Conservation (phyloP, 1,284 basidiomycete species). For the Mycosarcoma maydis region DNA sequence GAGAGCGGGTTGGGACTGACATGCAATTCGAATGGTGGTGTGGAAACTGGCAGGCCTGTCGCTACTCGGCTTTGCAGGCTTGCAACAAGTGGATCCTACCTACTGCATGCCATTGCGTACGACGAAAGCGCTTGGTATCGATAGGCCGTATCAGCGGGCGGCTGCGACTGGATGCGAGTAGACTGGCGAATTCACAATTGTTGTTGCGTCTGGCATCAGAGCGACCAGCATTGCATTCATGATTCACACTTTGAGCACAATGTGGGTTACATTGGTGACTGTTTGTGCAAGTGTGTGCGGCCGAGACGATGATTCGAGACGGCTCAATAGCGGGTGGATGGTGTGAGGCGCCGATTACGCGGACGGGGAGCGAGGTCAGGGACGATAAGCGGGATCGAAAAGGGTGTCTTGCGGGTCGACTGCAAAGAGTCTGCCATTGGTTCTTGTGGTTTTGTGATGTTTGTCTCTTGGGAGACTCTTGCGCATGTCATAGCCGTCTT, state of each 20-base stretch:
- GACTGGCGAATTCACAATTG: no score
- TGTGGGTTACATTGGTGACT: no score
- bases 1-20: background rate
- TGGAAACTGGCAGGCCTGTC: constrained; percentile 78
- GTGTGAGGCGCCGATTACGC: no score
- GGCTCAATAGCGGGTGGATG: no score
- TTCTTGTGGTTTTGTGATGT: constrained; percentile 47
- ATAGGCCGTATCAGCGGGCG: constrained; percentile 45
- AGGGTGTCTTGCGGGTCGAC: constrained; percentile 51
- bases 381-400: constrained; percentile 38
- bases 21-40: background rate
- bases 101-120: constrained; percentile 91
- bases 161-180: constrained; percentile 18
- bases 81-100: constrained; percentile 87
- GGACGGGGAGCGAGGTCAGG: no score
- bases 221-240: no score
- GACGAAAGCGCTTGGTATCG: constrained; percentile 69
- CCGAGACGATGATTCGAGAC: no score
- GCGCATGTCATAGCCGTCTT: constrained; percentile 92
- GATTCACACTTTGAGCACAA: no score
- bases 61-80: constrained; percentile 83
- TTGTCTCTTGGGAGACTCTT: constrained; percentile 58
- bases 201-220: no score
- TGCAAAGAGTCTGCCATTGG: constrained; percentile 46
- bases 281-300: no score